Evolutionary conservation across 345 rosid genomes (phyloP), one percentile per base, ranked within the genome.

Genomic region (Salix udensis): DNA sequence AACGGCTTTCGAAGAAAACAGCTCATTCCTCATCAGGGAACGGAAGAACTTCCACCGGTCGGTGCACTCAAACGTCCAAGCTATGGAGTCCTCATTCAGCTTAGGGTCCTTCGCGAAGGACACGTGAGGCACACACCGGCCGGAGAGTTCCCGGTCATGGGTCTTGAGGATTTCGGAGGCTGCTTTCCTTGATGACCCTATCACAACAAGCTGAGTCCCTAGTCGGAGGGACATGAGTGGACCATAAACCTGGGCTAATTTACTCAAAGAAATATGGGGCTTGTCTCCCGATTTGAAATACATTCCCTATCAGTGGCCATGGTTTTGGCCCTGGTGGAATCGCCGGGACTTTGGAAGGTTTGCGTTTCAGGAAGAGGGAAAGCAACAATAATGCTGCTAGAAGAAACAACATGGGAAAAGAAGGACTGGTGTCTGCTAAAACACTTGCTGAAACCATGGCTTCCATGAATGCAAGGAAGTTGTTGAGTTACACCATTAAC

Each of bases 151-250:
- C 11, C 72, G 68, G 68, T 76, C 80, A 55, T 73, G 80, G 64
- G 82, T 82, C 64, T 52, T 79, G 58, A 82, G 80, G 34, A 82
- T 82, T 53, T 74, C 78, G 5, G 71, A 28, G 28, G 85, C 85
- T 0, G 76, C 82, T 6, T 48, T 60, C 9, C 70, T 68, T 3
- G 85, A 79, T 8, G 78, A 73, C 23, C 75, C 85, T 2, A 83
- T 80, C 2, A 83, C 50, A 1, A 79, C 69, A 21, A 79, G 72
- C 37, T 73, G 80, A 9, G 75, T 62, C 16, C 85, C 85, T 10
- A 76, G 80, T 18, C 69, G 64, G 21, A 82, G 60, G 28, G 85
- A 82, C 39, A 79, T 72, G 19, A 79, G 73, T 0, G 80, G 82
- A 4, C 85, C 80, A 14, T 76, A 18, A 23, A 30, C 2, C 23